Percentiles rank a stretch among this genome's conserved stretches.
Evolutionary conservation across 345 rosid genomes (phyloP).

Genomic region (Gossypium australe): DNA sequence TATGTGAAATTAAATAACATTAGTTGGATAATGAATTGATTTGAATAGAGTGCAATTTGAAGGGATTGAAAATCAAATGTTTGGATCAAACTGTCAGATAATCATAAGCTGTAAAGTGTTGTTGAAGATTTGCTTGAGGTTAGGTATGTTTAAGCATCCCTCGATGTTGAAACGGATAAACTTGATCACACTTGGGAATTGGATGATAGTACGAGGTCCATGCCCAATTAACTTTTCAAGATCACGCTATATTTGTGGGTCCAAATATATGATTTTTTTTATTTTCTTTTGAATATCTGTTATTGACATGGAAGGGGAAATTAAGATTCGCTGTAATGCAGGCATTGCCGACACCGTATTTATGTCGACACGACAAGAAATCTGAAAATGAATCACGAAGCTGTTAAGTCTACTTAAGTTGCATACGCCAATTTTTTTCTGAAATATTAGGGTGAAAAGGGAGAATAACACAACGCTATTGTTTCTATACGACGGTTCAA

Average conservation of each 20-base stretch:
- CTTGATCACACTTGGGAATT: background rate
- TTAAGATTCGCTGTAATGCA: background rate
- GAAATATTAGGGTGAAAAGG: background rate
- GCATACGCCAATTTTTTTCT: background rate
- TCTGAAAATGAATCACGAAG: background rate
- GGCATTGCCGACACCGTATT: background rate
- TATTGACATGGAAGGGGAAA: background rate
- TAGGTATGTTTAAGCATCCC: constrained; percentile 11
- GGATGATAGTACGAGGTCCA: constrained; percentile 18
- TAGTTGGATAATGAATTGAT: background rate
- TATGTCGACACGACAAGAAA: background rate
- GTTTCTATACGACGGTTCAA: background rate
- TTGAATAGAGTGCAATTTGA: background rate
- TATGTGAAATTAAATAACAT: too few relatives aligned
- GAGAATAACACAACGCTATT: too few relatives aligned
- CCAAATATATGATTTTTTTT: background rate
- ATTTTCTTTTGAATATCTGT: background rate
- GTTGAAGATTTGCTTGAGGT: constrained; percentile 6
- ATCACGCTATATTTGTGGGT: constrained; percentile 1
- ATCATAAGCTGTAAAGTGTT: constrained; percentile 14
- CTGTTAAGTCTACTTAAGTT: background rate
- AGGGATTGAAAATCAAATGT: background rate
- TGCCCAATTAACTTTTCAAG: background rate
- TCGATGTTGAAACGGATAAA: background rate
- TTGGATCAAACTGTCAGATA: background rate